Evolutionary conservation across 2,329 filamentous ascomycete genomes (phyloP), one percentile per base, ranked within the genome.

Genomic region (Talaromyces sp.): DNA sequence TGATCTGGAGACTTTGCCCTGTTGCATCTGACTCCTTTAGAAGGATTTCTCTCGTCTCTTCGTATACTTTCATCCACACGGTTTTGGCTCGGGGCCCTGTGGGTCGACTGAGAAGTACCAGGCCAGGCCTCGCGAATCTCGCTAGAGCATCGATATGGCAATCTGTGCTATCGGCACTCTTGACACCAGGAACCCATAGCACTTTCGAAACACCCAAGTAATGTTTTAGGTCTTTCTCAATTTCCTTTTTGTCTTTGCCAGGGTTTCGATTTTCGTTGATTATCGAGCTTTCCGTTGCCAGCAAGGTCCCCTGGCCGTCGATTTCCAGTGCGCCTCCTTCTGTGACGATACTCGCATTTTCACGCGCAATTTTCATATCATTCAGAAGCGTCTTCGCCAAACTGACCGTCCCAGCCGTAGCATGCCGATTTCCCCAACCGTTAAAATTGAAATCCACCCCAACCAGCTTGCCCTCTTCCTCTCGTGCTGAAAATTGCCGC

Each of bases 321-420:
- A 72, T 62, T 50, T 72, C 73, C n/a, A 75, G 65, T 1, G 69
- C 73, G 0, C 73, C 73, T 0, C 73, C 73, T 59, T 75, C 73
- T 0, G 71, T 56, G 3, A 67, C 60, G 7, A 74, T 55, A 10
- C 53, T 30, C 10, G 50, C 50, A 2, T 53, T 31, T 28, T 5
- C 30, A n/a, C 50, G 28, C 1, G 12, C 4, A 16, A 31, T 10
- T 30, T 53, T 53, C 50, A 31, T 53, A 18, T 31, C 30, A 3
- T 31, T 31, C 10, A 53, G 12, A 5, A 53, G 50, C 2, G 16
- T 31, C 12, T 31, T 14, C 2, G 59, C 1, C 71, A 72, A 12
- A 14, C 1, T 33, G 50, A 53, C 50, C 16, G 50, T 53, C 1
- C 27, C 50, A n/a, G 50, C 4, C 1, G 50, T 53, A 27, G 50